These are phyloP conservation scores for Punica granatum DNA, from an alignment of 345 rosid genomes.

Conservation along the genomic window DNA sequence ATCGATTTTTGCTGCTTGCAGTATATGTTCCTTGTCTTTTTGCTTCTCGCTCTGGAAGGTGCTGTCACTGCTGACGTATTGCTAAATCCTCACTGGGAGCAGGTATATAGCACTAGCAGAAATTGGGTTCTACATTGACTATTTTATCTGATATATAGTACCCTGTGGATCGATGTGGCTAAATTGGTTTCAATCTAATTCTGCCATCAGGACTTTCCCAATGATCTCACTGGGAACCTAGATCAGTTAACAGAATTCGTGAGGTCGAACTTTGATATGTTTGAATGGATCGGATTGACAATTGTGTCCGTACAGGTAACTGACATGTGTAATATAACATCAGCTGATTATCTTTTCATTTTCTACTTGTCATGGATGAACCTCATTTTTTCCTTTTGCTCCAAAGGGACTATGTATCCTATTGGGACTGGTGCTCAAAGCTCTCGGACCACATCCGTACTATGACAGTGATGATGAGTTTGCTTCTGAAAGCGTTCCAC, in stretches of 20 bases:
- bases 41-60: slow-evolving; percentile 72
- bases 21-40: slow-evolving; percentile 67
- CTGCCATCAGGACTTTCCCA: slow-evolving; percentile 67
- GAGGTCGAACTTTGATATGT: slow-evolving; percentile 54
- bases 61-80: slow-evolving; percentile 67
- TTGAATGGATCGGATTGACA: slow-evolving; percentile 84
- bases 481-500: slow-evolving; percentile 48
- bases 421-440: slow-evolving; percentile 63
- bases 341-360: neutral
- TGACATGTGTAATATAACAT: neutral
- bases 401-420: slow-evolving; percentile 54
- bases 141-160: neutral
- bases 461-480: slow-evolving; percentile 79
- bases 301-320: slow-evolving; percentile 62
- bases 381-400: neutral
- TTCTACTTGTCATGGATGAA: neutral
- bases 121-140: neutral
- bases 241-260: slow-evolving; percentile 54
- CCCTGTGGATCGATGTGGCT: neutral
- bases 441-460: slow-evolving; percentile 59
- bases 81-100: slow-evolving; percentile 70
- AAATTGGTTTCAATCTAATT: slow-evolving; percentile 4
- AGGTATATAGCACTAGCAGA: slow-evolving; percentile 34
- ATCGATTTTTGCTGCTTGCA: slow-evolving; percentile 13
- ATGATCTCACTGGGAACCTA: slow-evolving; percentile 76